Evolutionary conservation across 2,329 filamentous ascomycete genomes (phyloP), one percentile per base, ranked within the genome.

Genomic region (Aspergillus sergii): DNA sequence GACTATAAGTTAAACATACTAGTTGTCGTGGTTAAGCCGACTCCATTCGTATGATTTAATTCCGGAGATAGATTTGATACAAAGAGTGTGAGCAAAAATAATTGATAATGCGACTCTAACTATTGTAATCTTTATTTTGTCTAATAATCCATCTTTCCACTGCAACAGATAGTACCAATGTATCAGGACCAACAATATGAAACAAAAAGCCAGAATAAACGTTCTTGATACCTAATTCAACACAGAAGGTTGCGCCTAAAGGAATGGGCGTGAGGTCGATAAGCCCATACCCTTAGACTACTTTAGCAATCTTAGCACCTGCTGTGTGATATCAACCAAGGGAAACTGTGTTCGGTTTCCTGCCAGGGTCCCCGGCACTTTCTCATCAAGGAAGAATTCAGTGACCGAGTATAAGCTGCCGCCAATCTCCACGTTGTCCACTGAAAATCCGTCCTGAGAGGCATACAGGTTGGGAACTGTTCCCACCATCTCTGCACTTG

Each of bases 331-430:
- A 57, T 57, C 55, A 30, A 57, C 36, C 36, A 57, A 12, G 39
- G 55, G 55, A 12, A 57, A 57, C 14, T 57, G 19, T 1, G 55
- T 28, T n/a, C 55, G 23, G 21, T 57, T 45, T 11, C 55, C 51
- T 21, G 30, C 51, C 19, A 55, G 19, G 16, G 51, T 36, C n/a
- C 51, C 55, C 7, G 55, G 39, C 2, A 57, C 36, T n/a, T 57
- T 39, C 4, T 57, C 55, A 45, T 57, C 55, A 19, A 57, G 36
- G 39, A 57, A 57, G 16, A 23, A 57, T n/a, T 57, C 55, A 19
- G 23, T 57, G 14, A 57, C 55, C 1, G 55, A 57, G 55, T 57
- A 57, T 14, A 57, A n/a, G 14, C 55, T 57, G 26, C 41, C 55
- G 14, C 34, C 55, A 30, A 57, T 57, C 23, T 57, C 34, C 21